phyloP scores from a whole-genome alignment of 1,139 yeast genomes.

The Wickerhamomyces sp. region DNA sequence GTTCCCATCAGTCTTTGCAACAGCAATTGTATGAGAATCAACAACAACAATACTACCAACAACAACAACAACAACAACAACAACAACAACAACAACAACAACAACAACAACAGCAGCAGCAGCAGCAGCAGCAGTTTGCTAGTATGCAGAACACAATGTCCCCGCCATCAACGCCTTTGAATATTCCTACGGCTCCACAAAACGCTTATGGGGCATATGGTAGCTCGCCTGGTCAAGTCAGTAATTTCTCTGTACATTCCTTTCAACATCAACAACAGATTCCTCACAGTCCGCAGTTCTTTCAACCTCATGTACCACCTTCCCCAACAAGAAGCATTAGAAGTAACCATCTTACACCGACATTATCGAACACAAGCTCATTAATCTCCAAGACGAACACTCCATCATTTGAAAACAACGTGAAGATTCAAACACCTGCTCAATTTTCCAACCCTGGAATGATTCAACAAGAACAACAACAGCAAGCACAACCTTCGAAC shows the following conservation, averaged over 20 bases:
- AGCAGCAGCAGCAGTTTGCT: conserved; percentile 20
- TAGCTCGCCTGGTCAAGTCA: conserved; percentile 21
- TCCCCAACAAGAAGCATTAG: conserved; percentile 24
- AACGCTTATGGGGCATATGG: conserved; percentile 14
- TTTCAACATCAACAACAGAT: conserved; percentile 12
- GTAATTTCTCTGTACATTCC: conserved; percentile 10
- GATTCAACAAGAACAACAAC: conserved; percentile 7
- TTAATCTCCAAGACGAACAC: conserved; percentile 16
- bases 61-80: conserved; percentile 20
- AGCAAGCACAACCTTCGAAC: conserved; percentile 24
- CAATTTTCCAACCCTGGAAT: neutral
- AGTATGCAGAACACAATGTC: conserved; percentile 25
- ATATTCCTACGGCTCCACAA: conserved; percentile 21
- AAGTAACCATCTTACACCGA: conserved; percentile 20
- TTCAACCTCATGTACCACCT: conserved; percentile 23
- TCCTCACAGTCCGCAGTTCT: conserved; percentile 19
- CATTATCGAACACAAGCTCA: conserved; percentile 21
- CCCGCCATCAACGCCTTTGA: conserved; percentile 22
- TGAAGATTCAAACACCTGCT: conserved; percentile 6
- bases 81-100: conserved; percentile 21
- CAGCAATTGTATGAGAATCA: conserved; percentile 26
- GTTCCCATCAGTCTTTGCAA: conserved; percentile 34
- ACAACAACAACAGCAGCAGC: conserved; percentile 17
- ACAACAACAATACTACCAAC: conserved; percentile 20
- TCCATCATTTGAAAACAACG: conserved; percentile 9